Conservation (phyloP, 2,329 filamentous ascomycete species). For the Dothideomycetes sp. region DNA sequence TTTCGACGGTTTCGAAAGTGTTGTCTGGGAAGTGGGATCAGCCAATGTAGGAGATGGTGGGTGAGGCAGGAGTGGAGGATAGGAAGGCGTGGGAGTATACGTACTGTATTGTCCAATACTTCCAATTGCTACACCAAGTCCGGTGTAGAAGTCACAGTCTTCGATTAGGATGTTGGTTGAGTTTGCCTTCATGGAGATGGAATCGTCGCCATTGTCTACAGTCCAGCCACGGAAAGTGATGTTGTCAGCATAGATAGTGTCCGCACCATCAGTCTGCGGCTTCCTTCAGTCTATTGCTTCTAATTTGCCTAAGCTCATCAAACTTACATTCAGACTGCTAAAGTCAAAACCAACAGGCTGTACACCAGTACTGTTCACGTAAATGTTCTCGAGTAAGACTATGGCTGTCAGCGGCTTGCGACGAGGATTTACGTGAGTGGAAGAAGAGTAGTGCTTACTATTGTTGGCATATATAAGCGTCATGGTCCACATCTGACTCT, state of each 20-base stretch:
- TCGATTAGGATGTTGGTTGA: slow-evolving; percentile 42
- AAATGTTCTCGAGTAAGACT: slow-evolving; percentile 39
- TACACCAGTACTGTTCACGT: slow-evolving; percentile 38
- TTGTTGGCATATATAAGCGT: too few species aligned
- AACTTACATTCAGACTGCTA: too few species aligned
- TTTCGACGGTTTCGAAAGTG: slow-evolving; percentile 38
- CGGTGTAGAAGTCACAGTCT: slow-evolving; percentile 38
- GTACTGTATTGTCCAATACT: slow-evolving; percentile 48
- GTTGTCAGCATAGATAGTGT: slow-evolving; percentile 43
- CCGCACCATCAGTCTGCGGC: slow-evolving; percentile 41
- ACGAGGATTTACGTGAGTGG: too few species aligned
- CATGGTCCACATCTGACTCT: slow-evolving; percentile 47
- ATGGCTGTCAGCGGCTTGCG: slow-evolving; percentile 38
- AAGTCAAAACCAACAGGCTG: slow-evolving; percentile 3
- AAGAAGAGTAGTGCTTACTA: too few species aligned
- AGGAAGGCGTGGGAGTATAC: too few species aligned
- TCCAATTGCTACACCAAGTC: slow-evolving; percentile 45
- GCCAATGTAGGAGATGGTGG: too few species aligned
- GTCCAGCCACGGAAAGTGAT: slow-evolving; percentile 41
- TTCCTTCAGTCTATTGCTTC: too few species aligned
- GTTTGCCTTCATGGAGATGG: slow-evolving; percentile 45
- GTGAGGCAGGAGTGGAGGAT: too few species aligned
- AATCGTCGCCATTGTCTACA: slow-evolving; percentile 43
- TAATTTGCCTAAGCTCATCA: too few species aligned
- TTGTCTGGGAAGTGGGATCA: too few species aligned